Evolutionary conservation across 495 filamentous ascomycete genomes (phyloP), one percentile per base, ranked within the genome.

Genomic region (Aspergillus haitiensis): DNA sequence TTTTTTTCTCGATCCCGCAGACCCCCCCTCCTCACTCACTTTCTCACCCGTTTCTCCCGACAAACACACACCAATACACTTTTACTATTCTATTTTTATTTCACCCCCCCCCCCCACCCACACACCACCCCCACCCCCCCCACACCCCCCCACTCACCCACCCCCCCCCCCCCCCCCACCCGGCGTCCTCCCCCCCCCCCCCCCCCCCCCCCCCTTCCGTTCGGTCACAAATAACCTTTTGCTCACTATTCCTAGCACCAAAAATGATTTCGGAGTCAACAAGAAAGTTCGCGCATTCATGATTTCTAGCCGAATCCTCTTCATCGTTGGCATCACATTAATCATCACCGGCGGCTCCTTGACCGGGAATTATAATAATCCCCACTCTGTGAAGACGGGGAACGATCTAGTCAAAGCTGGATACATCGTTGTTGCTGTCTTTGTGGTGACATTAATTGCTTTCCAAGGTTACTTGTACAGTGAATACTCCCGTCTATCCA

Each of bases 391-490:
- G 18, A 32, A 47, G 5, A 66, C 54, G 0, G 70, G 68, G 3
- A 8, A 59, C 15, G 64, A 64, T 27, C 61, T 72, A 9, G 62
- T 67, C 42, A 70, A 70, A 47, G 59, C 66, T 3, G 70, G 70
- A 18, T 70, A 72, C 32, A 66, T 62, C 33, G 52, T 70, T 13
- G 61, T 70, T 5, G 63, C 64, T 7, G 63, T 63, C 1, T 70
- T 70, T 47, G 59, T 65, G 3, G 66, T 45, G 8, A 64, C 52
- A 46, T 49, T 72, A 27, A 33, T 70, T 5, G 52, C 51, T 11
- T 63, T 70, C 10, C 63, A 67, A 52, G 59, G 31, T 12, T 67
- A 65, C 54, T 64, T 72, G 27, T 72, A 68, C 67, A 56, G 47
- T n/a, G 47, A 56, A 2, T 60, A 33, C 9, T 50, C 60, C n/a